Evolutionary conservation across 495 filamentous ascomycete genomes (phyloP).

Genomic region (Extremus antarcticus): DNA sequence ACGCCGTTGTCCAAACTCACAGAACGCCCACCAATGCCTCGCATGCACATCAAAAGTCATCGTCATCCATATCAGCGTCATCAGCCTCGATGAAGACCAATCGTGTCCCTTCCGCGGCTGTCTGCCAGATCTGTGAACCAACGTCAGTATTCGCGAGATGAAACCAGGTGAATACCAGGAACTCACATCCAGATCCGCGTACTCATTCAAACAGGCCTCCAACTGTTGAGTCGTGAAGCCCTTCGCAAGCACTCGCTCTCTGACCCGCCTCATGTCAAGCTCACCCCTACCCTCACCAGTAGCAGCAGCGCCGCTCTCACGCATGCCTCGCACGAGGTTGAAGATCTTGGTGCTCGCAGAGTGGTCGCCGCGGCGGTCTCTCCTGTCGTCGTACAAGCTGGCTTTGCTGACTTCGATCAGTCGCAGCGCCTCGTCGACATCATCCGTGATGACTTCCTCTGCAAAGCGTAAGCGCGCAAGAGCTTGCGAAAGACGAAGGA

Average conservation of each 20-base stretch:
- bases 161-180: background rate
- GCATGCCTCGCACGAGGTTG: slow-evolving; percentile 75
- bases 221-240: slow-evolving; percentile 95
- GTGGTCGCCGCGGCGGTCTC: slow-evolving; percentile 50
- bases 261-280: slow-evolving; percentile 72
- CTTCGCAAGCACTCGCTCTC: slow-evolving; percentile 85
- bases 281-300: slow-evolving; percentile 63
- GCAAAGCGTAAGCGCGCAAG: slow-evolving; percentile 88
- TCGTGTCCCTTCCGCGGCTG: slow-evolving; percentile 70
- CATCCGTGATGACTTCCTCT: slow-evolving; percentile 70
- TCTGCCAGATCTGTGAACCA: slow-evolving; percentile 77
- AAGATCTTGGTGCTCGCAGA: slow-evolving; percentile 86
- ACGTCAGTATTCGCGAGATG: slow-evolving; percentile 16
- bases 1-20: background rate
- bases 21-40: background rate
- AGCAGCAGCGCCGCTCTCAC: slow-evolving; percentile 70
- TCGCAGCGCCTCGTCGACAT: slow-evolving; percentile 89
- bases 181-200: slow-evolving; percentile 75
- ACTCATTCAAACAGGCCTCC: slow-evolving; percentile 75
- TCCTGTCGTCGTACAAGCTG: slow-evolving; percentile 58
- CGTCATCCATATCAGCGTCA: slow-evolving; percentile 47
- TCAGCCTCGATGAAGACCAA: slow-evolving; percentile 65
- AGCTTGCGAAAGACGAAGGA: slow-evolving; percentile 86
- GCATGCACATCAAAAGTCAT: slow-evolving; percentile 7
- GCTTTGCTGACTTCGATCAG: slow-evolving; percentile 88